Conservation (phyloP, 2,329 filamentous ascomycete species). For the Fusarium continuum region DNA sequence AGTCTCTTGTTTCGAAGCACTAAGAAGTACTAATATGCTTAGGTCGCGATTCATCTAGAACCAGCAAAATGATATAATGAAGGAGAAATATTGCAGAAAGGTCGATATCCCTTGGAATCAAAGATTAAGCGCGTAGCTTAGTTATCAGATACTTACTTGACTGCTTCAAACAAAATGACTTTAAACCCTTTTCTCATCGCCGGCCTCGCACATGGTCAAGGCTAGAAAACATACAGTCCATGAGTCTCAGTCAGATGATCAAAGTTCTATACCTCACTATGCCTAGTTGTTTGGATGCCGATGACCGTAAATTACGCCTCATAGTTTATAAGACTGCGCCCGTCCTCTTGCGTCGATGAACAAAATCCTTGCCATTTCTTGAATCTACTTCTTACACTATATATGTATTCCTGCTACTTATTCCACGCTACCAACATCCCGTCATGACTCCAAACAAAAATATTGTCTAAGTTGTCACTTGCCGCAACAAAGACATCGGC, state of each 20-base stretch:
- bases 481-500: slow-evolving; percentile 54
- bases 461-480: slow-evolving; percentile 52
- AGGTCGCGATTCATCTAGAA: too few species aligned
- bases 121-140: too few species aligned
- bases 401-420: too few species aligned
- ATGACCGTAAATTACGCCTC: neutral
- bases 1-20: too few species aligned
- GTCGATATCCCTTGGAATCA: too few species aligned
- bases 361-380: neutral
- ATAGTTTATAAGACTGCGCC: neutral
- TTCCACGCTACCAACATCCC: neutral
- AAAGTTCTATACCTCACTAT: neutral
- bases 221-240: too few species aligned
- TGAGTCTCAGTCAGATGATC: neutral
- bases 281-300: neutral
- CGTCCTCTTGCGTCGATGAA: neutral
- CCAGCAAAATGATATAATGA: too few species aligned
- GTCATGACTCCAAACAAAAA: slow-evolving; percentile 17
- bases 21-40: too few species aligned
- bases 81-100: too few species aligned
- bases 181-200: neutral
- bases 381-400: fast-evolving
- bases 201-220: neutral
- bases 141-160: too few species aligned
- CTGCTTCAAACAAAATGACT: too few species aligned